These are phyloP conservation scores for Inonotus obliquus DNA, from an alignment of 1,284 basidiomycete species.

Conservation along the genomic window DNA sequence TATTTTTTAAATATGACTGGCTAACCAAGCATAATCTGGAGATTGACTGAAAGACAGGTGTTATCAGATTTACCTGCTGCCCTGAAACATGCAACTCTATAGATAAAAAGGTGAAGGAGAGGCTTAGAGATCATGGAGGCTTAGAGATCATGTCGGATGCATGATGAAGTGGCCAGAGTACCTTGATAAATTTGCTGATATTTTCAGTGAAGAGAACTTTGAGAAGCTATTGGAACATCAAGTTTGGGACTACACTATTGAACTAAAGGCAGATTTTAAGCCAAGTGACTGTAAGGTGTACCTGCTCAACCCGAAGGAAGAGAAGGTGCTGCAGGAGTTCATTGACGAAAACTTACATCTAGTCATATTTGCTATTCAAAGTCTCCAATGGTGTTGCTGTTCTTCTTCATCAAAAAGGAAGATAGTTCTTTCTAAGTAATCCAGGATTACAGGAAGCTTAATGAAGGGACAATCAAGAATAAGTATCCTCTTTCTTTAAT, in stretches of 20 bases:
- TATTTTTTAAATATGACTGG: not conserved
- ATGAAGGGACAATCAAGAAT: slow-evolving; percentile 32
- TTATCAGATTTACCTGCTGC: not conserved
- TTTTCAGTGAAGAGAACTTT: too few relatives aligned
- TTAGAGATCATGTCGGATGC: not conserved
- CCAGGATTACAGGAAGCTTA: slow-evolving; percentile 33
- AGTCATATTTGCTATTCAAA: not conserved
- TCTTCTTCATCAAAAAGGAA: not conserved
- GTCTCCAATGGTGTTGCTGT: not conserved
- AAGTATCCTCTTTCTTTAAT: too few relatives aligned
- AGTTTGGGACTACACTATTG: too few relatives aligned
- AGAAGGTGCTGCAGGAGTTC: not conserved
- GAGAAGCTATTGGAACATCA: too few relatives aligned
- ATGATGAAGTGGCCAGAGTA: not conserved
- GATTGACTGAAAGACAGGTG: not conserved
- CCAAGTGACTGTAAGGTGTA: not conserved
- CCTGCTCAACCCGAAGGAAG: not conserved
- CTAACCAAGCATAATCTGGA: not conserved
- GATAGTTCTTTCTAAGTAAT: not conserved
- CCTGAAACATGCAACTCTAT: not conserved
- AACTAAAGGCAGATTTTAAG: too few relatives aligned
- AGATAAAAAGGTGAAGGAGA: not conserved
- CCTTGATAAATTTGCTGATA: not conserved
- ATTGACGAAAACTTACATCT: not conserved
- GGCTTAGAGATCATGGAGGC: too few relatives aligned